Percentiles rank a stretch among this genome's conserved stretches.
Evolutionary conservation across 345 rosid species (phyloP).

Genomic region (Garcia nutans): DNA sequence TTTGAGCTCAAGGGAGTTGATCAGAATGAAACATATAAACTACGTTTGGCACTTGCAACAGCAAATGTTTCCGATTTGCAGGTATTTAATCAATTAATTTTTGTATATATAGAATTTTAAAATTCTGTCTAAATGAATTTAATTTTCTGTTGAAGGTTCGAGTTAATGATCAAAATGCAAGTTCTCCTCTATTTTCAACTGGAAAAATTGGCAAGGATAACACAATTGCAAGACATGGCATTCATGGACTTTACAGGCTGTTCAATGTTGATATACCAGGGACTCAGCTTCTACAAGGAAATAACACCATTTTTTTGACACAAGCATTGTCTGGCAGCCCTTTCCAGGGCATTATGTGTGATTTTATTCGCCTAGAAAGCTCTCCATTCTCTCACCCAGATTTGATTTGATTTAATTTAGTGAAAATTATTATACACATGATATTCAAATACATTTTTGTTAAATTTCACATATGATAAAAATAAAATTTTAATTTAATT

Average conservation of each 20-base stretch:
- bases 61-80: constrained; percentile 17
- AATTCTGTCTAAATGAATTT: too few species aligned
- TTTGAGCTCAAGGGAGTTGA: constrained; percentile 12
- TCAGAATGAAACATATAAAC: constrained; percentile 6
- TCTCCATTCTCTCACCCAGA: constrained; percentile 26
- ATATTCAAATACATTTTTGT: neutral
- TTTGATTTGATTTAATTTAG: neutral
- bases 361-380: constrained; percentile 66
- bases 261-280: constrained; percentile 51
- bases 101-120: too few species aligned
- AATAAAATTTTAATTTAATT: too few species aligned
- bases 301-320: constrained; percentile 57
- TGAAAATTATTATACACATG: neutral
- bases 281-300: constrained; percentile 38
- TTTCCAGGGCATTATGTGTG: constrained; percentile 83
- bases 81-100: neutral
- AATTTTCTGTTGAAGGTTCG: constrained; percentile 42
- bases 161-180: constrained; percentile 41
- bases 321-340: constrained; percentile 47
- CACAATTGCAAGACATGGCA: constrained; percentile 81
- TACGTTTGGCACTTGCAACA: constrained; percentile 25
- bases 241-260: constrained; percentile 67
- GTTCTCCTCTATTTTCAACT: constrained; percentile 52
- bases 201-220: constrained; percentile 69
- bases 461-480: too few species aligned